phyloP scores from a whole-genome alignment of 805 yeast genomes.

The Sugiyamaella lignohabitans region DNA sequence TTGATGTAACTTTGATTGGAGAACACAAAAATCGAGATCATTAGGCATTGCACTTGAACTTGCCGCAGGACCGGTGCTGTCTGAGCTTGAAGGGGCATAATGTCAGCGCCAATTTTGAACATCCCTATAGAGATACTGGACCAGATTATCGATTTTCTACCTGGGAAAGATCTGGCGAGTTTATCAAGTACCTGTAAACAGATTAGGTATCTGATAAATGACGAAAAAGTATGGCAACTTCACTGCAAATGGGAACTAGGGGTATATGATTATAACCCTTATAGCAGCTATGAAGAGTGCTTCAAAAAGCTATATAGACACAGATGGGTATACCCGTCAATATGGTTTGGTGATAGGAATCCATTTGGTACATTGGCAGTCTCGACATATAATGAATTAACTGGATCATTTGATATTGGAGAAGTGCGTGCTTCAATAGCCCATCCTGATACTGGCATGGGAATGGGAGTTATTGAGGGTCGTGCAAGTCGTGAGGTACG shows the following conservation, averaged over 20 bases:
- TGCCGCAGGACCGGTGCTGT: too few species aligned
- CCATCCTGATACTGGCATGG: not conserved
- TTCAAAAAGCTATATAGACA: conserved; percentile 17
- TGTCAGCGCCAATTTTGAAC: not conserved
- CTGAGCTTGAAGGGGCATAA: too few species aligned
- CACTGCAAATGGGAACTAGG: conserved; percentile 12
- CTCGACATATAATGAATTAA: conserved; percentile 16
- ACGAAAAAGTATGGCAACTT: conserved; percentile 20
- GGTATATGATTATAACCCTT: conserved; percentile 15
- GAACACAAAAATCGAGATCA: too few species aligned
- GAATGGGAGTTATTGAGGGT: not conserved
- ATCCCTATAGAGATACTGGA: not conserved
- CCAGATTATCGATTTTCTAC: not conserved
- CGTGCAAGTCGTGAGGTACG: not conserved
- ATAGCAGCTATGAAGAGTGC: conserved; percentile 13
- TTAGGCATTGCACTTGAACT: too few species aligned
- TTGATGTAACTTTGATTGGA: too few species aligned
- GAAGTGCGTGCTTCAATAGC: conserved; percentile 10
- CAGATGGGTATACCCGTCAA: conserved; percentile 23
- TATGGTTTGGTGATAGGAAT: conserved; percentile 27
- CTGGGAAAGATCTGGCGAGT: not conserved
- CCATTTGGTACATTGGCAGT: conserved; percentile 23
- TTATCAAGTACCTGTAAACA: not conserved
- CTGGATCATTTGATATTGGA: conserved; percentile 19
- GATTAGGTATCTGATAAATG: not conserved